Evolutionary conservation across 345 rosid genomes (phyloP), one percentile per base, ranked within the genome.

Genomic region (Brassica rapa): DNA sequence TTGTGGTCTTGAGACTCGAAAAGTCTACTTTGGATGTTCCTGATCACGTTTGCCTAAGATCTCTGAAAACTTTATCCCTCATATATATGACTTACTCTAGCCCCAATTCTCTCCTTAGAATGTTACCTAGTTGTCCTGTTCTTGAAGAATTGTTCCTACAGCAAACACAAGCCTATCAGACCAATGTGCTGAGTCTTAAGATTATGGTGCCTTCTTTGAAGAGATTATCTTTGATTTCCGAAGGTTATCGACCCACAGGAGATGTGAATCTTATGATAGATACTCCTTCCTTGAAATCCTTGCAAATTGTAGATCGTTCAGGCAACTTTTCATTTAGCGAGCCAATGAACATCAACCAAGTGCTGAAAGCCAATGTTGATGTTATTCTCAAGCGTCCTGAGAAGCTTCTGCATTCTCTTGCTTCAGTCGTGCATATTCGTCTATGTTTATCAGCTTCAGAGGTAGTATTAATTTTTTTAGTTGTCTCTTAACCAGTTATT

Each of bases 391-490:
- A 21, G 32, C 61, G 16, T 2, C 68, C 74, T 4, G 62, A 60
- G 37, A 76, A 61, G 73, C 49, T 76, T 68, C 37, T 68, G 51
- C 25, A 43, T 39, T 12, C 62, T 46, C 69, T 76, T 46, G 62
- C 62, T 68, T 76, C 63, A 1, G 69, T 68, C 2, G 43, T 29
- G 69, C 70, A 24, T 30, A 19, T 77, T 69, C 70, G 56, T 5
- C 49, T 77, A 49, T 70, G 80, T 70, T 77, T 68, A 76, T 68
- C 80, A 3, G 55, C 56, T 24, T 51, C 64, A 61, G 70, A 77
- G 70, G 70, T 76, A 30, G 19, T 5, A 19, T 19, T 19, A 27
- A 27, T 46, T 46, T 5, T 23, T 51, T 19, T 19, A 19, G 21
- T 19, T 35, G 33, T 73, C 70, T 46, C 56, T 46, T 46, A 12